A percentile compares a stretch with the other conserved stretches of the same genome.
Evolutionary conservation across 2,329 filamentous ascomycete genomes (phyloP).

Genomic region (Ophiostoma triangulosporum): DNA sequence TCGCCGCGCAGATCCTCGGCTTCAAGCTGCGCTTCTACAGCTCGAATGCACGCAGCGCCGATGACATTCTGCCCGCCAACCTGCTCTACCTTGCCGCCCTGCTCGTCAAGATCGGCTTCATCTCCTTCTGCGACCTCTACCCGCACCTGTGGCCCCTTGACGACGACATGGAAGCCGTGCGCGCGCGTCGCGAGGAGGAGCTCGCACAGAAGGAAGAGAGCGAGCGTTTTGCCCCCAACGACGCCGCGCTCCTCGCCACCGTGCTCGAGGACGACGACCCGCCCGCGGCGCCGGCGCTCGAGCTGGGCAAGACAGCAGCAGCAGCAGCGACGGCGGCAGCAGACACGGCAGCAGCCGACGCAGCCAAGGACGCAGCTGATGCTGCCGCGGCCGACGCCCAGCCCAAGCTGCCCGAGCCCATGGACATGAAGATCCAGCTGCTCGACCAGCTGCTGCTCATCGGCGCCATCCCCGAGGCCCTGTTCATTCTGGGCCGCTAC

Average conservation of each 20-base stretch:
- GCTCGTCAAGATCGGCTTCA: conserved; percentile 93
- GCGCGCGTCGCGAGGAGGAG: conserved; percentile 56
- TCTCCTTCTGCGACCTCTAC: conserved; percentile 82
- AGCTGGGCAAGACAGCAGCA: not conserved
- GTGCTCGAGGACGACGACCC: conserved; percentile 78
- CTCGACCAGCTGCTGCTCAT: conserved; percentile 79
- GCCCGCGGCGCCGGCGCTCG: conserved; percentile 22
- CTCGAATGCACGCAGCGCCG: conserved; percentile 54
- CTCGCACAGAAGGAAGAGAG: conserved; percentile 65
- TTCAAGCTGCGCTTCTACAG: conserved; percentile 97
- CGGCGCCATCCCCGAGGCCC: conserved; percentile 79
- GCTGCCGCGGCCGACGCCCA: not conserved
- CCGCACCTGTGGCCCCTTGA: conserved; percentile 82
- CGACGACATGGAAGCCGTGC: conserved; percentile 64
- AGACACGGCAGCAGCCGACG: conserved; percentile 43
- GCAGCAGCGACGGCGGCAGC: no score
- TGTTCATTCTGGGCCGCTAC: conserved; percentile 79
- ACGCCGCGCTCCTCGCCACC: conserved; percentile 78
- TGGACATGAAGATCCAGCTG: conserved; percentile 56
- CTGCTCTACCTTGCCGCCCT: conserved; percentile 83
- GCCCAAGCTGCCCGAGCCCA: conserved; percentile 30
- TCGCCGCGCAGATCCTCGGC: conserved; percentile 85
- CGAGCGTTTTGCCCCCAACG: conserved; percentile 54
- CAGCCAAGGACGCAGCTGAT: conserved; percentile 42
- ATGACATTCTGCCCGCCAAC: conserved; percentile 78